These are phyloP conservation scores for Neofusicoccum sp. DNA, from an alignment of 2,329 filamentous ascomycete species.

Conservation along the genomic window DNA sequence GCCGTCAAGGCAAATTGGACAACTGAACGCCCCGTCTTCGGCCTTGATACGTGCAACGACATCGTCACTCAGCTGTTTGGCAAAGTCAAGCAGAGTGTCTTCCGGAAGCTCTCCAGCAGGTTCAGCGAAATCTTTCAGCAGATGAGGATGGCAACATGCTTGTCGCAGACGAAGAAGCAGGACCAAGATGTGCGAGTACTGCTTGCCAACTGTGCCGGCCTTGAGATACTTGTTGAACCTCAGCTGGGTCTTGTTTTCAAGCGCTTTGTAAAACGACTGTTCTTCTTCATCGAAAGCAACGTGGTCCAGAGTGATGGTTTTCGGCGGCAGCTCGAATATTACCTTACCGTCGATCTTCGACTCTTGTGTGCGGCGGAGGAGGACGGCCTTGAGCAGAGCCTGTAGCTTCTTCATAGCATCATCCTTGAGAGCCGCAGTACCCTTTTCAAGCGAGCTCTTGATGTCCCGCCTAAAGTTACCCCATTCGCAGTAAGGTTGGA, in stretches of 20 bases:
- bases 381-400: slow-evolving; percentile 74
- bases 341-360: slow-evolving; percentile 79
- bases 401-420: slow-evolving; percentile 71
- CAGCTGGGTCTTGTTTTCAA: slow-evolving; percentile 68
- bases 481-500: slow-evolving; percentile 71
- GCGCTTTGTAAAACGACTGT: slow-evolving; percentile 62
- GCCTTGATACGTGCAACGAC: slow-evolving; percentile 69
- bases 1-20: slow-evolving; percentile 79
- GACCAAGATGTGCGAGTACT: slow-evolving; percentile 80
- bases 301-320: slow-evolving; percentile 63
- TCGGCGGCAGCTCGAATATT: slow-evolving; percentile 69
- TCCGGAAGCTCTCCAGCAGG: slow-evolving; percentile 30
- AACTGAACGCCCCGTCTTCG: slow-evolving; percentile 65
- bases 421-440: slow-evolving; percentile 28
- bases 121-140: slow-evolving; percentile 63
- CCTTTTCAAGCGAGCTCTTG: slow-evolving; percentile 21
- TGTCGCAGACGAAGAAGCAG: slow-evolving; percentile 79
- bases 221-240: slow-evolving; percentile 78
- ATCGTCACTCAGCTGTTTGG: slow-evolving; percentile 59
- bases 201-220: slow-evolving; percentile 66
- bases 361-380: slow-evolving; percentile 80
- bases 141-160: slow-evolving; percentile 75
- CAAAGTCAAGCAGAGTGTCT: slow-evolving; percentile 63
- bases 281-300: slow-evolving; percentile 71
- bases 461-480: slow-evolving; percentile 64